Evolutionary conservation across 345 rosid genomes (phyloP).

Genomic region (Pugionium cornutum): DNA sequence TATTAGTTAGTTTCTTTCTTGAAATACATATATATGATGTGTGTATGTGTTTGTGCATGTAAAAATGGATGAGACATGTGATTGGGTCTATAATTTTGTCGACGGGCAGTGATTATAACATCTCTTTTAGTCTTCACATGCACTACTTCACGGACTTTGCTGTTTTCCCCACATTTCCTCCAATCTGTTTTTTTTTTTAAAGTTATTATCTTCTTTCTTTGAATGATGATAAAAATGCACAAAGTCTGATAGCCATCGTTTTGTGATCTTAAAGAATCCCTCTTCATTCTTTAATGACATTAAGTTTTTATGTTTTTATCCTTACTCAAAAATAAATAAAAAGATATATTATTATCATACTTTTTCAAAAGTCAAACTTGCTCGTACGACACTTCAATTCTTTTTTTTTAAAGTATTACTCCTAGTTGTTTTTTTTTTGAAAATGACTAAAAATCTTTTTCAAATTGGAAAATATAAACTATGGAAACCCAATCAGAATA

Average conservation of each 20-base stretch:
- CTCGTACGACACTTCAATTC: too few relatives aligned
- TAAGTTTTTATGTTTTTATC: neutral
- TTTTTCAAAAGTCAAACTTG: neutral
- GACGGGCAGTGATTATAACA: conserved; percentile 73
- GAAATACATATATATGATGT: neutral
- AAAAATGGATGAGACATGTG: conserved; percentile 60
- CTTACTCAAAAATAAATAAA: neutral
- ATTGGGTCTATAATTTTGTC: conserved; percentile 67
- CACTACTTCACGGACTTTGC: conserved; percentile 81
- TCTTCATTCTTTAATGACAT: neutral
- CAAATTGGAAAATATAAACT: too few relatives aligned
- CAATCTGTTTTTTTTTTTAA: neutral
- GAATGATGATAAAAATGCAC: too few relatives aligned
- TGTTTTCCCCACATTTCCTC: conserved; percentile 49
- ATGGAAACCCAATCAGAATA: too few relatives aligned
- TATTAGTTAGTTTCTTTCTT: neutral
- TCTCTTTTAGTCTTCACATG: conserved; percentile 85
- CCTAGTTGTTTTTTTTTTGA: too few relatives aligned
- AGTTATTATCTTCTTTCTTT: conserved; percentile 21
- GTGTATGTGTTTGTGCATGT: conserved; percentile 21
- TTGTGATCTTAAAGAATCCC: neutral
- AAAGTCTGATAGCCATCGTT: neutral
- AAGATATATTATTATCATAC: neutral
- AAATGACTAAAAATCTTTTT: too few relatives aligned
- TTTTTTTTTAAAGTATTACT: too few relatives aligned